Evolutionary conservation across 768 basidiomycete genomes (phyloP), one percentile per base, ranked within the genome.

Genomic region (Jaapia argillacea): DNA sequence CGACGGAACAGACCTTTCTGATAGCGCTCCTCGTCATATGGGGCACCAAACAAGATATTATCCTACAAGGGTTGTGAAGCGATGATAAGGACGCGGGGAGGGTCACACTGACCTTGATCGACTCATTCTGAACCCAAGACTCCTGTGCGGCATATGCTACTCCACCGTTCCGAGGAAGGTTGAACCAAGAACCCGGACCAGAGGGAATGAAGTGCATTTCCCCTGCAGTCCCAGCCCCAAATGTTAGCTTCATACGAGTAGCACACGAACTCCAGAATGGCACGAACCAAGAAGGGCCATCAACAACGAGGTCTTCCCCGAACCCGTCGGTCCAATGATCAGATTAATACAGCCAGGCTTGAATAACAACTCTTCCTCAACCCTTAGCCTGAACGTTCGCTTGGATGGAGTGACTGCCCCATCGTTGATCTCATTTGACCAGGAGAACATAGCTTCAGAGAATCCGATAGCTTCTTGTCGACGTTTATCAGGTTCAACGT

Each of bases 141-240:
- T 89, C 85, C 57, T 93, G 88, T 3, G 82, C 81, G 4, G 82
- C 82, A 55, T 85, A 89, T 2, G 85, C 79, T 28, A 92, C 71
- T 4, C 87, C 85, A 1, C 69, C 69, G 3, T 62, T 63, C 2
- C 85, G 66, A 21, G 87, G 86, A 4, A 90, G 71, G 48, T 74
- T 77, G 58, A 71, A 84, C 71, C 75, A 82, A 0, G 83, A 77
- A 35, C 73, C 69, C 1, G 72, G 64, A 6, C 61, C 56, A 5
- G 63, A 62, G 2, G 70, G 72, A 6, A 70, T 58, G 52, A 76
- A 79, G 55, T 83, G 78, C 77, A 85, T 75, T 59, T 85, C 81
- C 25, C 79, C 65, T 58, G 41, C 21, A n/a, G 22, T 21, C 44
- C 18, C 14, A 6, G 5, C 31, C 38, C 21, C 4, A 12, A 36